Evolutionary conservation across 2,329 filamentous ascomycete genomes (phyloP), one percentile per base, ranked within the genome.

Genomic region (Monilinia laxa): DNA sequence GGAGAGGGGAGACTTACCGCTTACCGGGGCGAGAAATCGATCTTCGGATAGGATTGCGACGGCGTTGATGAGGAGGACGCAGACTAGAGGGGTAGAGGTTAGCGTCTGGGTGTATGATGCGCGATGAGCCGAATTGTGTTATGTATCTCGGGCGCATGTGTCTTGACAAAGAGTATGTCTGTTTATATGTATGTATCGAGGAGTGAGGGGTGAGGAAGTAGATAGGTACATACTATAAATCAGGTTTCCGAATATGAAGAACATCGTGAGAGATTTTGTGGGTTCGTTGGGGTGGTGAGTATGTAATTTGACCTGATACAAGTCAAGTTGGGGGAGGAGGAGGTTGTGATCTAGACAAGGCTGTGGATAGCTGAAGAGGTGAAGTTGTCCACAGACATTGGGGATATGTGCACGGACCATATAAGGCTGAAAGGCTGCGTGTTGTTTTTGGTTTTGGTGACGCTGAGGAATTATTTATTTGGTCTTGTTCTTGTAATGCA

Each of bases 21-120:
- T n/a, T n/a, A n/a, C n/a, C n/a, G n/a, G 87, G 67, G 81, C 90
- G 72, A 97, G 90, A 79, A 97, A 97, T 70, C 93, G 90, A 80
- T 97, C 93, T 86, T 97, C 93, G 74, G 92, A 96, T 71, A 98
- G 90, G 76, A 97, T 88, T 70, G 93, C 92, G 77, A 98, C 90
- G 72, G 92, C 92, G 80, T 99, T 99, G 80, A 95, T 88, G 77
- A 98, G 86, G 75, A 98, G 91, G 77, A 96, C 84, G 73, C 87
- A 85, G 72, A 94, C 91, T 93, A 28, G 49, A 75, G 28, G 28
- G 57, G 10, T 12, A 75, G 31, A 53, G 6, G 57, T 67, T 56
- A 62, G 60, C 42, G 28, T 53, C 2, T 23, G 20, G 2, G 35
- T 55, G 20, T 38, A 23, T 59, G 35, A 28, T 59, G 25, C 31